A percentile compares a stretch with the other conserved stretches of the same genome.
Evolutionary conservation across 495 filamentous ascomycete genomes (phyloP).

Genomic region (Penicillium simplicissimum): DNA sequence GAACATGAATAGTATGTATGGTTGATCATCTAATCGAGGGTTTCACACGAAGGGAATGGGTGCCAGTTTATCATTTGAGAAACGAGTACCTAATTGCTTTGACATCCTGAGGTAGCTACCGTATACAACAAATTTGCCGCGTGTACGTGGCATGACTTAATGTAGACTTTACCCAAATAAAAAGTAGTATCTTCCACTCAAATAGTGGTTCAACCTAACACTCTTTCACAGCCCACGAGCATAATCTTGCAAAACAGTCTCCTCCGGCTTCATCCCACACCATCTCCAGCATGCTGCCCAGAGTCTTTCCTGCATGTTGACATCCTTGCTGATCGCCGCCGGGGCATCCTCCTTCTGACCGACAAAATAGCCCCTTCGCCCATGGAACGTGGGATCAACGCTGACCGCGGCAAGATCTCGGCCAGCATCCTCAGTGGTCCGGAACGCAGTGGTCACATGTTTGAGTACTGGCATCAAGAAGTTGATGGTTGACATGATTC

Average conservation of each 20-base stretch:
- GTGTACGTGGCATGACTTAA: no score
- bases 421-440: constrained; percentile 23
- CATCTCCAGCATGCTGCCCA: constrained; percentile 30
- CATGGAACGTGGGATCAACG: constrained; percentile 20
- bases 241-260: constrained; percentile 13
- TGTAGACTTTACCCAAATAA: no score
- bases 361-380: constrained; percentile 23
- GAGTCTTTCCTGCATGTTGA: constrained; percentile 13
- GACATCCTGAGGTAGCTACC: no score
- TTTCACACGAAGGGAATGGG: no score
- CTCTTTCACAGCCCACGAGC: neutral
- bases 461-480: constrained; percentile 26
- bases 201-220: no score
- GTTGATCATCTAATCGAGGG: no score
- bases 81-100: no score
- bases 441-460: constrained; percentile 34
- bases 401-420: constrained; percentile 24
- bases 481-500: constrained; percentile 18
- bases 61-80: no score
- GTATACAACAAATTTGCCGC: no score
- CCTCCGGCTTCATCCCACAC: constrained; percentile 17
- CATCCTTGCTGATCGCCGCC: constrained; percentile 12
- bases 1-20: no score
- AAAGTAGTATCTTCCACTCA: no score
- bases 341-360: constrained; percentile 11